Conservation (phyloP, 768 basidiomycete species). For the Agrocybe pediades region DNA sequence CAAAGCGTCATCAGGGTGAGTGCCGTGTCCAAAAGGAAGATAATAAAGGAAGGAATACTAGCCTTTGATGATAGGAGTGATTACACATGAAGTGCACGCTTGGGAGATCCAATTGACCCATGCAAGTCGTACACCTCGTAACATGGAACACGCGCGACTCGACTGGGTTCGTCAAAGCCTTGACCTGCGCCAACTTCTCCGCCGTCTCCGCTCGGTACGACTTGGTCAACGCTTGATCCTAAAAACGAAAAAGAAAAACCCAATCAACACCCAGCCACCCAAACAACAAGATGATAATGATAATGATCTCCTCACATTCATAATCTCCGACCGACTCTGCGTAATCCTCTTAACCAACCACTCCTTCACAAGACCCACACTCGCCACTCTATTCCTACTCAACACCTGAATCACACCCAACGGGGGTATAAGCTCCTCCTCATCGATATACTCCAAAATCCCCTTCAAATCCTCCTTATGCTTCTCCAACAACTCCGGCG, state of each 20-base stretch:
- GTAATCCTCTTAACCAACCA: conserved; percentile 85
- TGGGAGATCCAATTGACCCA: conserved; percentile 89
- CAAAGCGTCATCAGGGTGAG: no score
- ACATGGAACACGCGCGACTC: conserved; percentile 92
- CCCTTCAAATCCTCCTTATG: conserved; percentile 73
- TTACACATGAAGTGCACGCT: conserved; percentile 98
- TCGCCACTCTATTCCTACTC: conserved; percentile 86
- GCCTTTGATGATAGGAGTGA: conserved; percentile 97
- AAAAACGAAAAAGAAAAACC: conserved; percentile 2
- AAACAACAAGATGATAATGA: background rate
- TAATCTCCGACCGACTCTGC: conserved; percentile 73
- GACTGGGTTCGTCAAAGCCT: conserved; percentile 75
- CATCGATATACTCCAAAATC: conserved; percentile 78
- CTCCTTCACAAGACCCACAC: conserved; percentile 88
- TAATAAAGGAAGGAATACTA: conserved; percentile 15
- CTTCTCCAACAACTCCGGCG: conserved; percentile 66
- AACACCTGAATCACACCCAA: conserved; percentile 89
- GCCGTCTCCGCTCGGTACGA: conserved; percentile 88
- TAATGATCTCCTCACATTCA: conserved; percentile 60
- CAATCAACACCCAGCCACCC: conserved; percentile 2
- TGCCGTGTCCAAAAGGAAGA: background rate
- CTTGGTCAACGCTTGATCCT: conserved; percentile 87
- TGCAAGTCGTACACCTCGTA: conserved; percentile 88
- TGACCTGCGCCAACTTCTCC: conserved; percentile 78
- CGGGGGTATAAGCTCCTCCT: conserved; percentile 82